Evolutionary conservation across 108 stramenopile genomes (phyloP).

Genomic region (Aurantiochytrium sp.): DNA sequence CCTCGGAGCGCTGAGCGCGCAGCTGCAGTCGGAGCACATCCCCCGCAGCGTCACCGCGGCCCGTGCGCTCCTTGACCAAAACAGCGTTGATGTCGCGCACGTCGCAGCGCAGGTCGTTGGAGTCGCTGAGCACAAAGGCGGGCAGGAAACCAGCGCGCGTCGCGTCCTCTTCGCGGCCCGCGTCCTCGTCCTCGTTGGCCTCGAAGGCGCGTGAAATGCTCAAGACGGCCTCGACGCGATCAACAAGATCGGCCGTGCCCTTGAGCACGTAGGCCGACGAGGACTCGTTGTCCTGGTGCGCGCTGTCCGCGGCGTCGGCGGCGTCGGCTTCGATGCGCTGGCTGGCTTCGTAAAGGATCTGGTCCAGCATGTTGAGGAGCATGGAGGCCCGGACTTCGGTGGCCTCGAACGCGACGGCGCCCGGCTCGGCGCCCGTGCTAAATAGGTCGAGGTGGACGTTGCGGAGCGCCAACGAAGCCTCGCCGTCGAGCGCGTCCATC

Average conservation of each 20-base stretch:
- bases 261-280: not conserved
- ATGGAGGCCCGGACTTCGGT: not conserved
- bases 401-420: not conserved
- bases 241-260: not conserved
- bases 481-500: not conserved
- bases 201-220: not conserved
- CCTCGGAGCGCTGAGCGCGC: not conserved
- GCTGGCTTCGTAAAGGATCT: not conserved
- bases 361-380: not conserved
- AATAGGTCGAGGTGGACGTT: not conserved
- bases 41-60: not conserved
- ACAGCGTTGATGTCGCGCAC: not conserved
- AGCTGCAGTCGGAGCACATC: not conserved
- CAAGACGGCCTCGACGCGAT: not conserved
- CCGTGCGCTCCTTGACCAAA: not conserved
- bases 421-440: not conserved
- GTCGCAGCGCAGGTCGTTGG: not conserved
- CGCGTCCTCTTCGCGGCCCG: not conserved
- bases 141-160: not conserved
- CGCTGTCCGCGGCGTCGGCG: not conserved
- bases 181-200: not conserved
- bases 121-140: not conserved
- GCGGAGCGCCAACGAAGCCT: not conserved
- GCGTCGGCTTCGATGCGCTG: not conserved
- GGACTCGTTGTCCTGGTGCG: not conserved